phyloP scores from a whole-genome alignment of 2,329 filamentous ascomycete species.

The Aspergillus fumigatus region DNA sequence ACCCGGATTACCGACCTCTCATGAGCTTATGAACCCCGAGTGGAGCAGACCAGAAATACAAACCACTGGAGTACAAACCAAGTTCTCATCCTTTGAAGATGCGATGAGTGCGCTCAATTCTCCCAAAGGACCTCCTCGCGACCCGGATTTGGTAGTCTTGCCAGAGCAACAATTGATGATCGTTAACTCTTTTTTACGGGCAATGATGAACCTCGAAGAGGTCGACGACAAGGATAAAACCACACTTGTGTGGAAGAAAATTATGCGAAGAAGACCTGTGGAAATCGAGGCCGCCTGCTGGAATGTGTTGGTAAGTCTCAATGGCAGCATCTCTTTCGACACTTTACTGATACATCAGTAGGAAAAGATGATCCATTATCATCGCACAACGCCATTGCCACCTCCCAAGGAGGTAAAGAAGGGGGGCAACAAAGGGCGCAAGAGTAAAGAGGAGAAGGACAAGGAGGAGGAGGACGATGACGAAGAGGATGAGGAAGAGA shows the following conservation, averaged over 20 bases:
- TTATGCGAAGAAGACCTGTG: slow-evolving; percentile 6
- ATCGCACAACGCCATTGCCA: slow-evolving; percentile 21
- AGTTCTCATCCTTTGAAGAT: slow-evolving; percentile 16
- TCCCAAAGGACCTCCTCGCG: slow-evolving; percentile 3
- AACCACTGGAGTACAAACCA: slow-evolving; percentile 6
- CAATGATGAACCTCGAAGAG: slow-evolving; percentile 26
- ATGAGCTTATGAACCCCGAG: slow-evolving; percentile 9
- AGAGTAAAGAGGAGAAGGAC: neutral
- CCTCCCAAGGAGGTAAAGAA: slow-evolving; percentile 5
- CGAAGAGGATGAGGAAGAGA: neutral
- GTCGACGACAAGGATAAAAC: slow-evolving; percentile 30
- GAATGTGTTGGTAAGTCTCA: slow-evolving; percentile 25
- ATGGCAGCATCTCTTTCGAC: neutral
- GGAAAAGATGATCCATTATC: slow-evolving; percentile 21
- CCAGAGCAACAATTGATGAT: slow-evolving; percentile 18
- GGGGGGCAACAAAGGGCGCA: neutral
- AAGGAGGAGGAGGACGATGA: neutral
- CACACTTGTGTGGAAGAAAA: slow-evolving; percentile 22
- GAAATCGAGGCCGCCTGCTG: slow-evolving; percentile 30
- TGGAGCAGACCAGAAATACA: slow-evolving; percentile 1
- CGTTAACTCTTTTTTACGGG: slow-evolving; percentile 27
- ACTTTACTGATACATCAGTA: slow-evolving; percentile 7
- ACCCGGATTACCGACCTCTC: neutral
- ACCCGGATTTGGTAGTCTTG: slow-evolving; percentile 25
- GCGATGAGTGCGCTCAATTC: slow-evolving; percentile 8